Evolutionary conservation across 371 early-diverging fungal species (phyloP).

Genomic region (Rhizopus microsporus): DNA sequence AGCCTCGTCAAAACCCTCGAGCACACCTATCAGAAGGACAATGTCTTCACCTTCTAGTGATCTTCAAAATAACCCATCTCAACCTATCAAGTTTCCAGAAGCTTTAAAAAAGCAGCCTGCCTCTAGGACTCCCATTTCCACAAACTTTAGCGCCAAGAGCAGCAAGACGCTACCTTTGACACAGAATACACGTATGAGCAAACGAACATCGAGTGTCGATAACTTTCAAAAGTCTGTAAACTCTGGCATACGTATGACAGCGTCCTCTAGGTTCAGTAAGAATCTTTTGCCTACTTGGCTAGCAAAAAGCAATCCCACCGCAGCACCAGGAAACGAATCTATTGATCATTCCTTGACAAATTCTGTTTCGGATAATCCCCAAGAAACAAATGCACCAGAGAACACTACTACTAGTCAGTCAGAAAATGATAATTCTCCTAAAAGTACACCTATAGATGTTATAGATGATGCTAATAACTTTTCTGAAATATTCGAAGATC

Average conservation of each 20-base stretch:
- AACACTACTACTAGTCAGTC: background rate
- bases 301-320: slow-evolving; percentile 25
- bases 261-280: slow-evolving; percentile 48
- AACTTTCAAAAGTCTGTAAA: no score
- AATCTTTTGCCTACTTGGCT: slow-evolving; percentile 42
- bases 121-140: slow-evolving; percentile 7
- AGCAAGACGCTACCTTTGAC: background rate
- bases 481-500: slow-evolving; percentile 22
- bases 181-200: slow-evolving; percentile 20
- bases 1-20: no score
- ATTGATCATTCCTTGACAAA: no score
- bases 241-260: slow-evolving; percentile 28
- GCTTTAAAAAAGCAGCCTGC: slow-evolving; percentile 11
- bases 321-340: slow-evolving; percentile 4
- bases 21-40: no score
- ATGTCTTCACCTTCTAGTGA: no score
- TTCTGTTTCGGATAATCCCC: no score
- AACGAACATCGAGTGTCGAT: no score
- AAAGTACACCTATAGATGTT: background rate
- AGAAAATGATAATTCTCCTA: background rate
- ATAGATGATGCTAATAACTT: slow-evolving; percentile 7
- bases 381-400: no score
- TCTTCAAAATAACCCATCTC: slow-evolving; percentile 1
- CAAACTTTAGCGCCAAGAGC: background rate
- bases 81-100: slow-evolving; percentile 8